These are phyloP conservation scores for Penicillium goetzii DNA, from an alignment of 495 filamentous ascomycete species.

Conservation along the genomic window DNA sequence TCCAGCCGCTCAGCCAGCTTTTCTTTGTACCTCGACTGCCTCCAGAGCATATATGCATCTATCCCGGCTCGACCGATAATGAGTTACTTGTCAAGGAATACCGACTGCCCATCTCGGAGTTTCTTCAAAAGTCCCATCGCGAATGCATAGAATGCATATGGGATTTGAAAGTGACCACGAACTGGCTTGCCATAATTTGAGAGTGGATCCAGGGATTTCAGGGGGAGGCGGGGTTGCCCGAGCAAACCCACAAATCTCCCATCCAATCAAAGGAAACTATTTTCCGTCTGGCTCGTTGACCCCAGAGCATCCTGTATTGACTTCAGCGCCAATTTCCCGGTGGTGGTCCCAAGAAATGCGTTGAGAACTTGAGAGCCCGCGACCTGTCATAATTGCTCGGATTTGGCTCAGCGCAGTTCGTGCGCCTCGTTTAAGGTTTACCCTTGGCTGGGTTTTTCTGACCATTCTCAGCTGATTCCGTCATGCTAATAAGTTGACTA, in stretches of 20 bases:
- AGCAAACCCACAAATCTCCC: not conserved
- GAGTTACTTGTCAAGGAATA: not conserved
- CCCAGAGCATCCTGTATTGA: not conserved
- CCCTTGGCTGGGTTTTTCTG: slow-evolving; percentile 2
- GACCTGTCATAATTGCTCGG: not conserved
- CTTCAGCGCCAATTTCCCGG: slow-evolving; percentile 3
- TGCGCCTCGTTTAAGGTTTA: slow-evolving; percentile 1
- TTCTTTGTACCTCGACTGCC: not conserved
- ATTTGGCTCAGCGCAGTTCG: not conserved
- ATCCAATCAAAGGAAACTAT: not conserved
- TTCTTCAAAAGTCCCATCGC: not conserved
- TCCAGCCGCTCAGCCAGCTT: not conserved
- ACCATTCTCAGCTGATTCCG: not conserved
- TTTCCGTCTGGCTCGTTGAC: not conserved
- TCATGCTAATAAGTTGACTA: not conserved
- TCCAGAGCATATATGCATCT: not conserved
- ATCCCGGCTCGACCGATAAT: not conserved
- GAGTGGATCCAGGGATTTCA: not conserved
- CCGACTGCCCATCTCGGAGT: not conserved
- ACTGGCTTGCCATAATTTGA: not conserved
- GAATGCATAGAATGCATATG: not conserved
- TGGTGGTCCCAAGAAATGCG: not conserved
- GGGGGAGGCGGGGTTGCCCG: not conserved
- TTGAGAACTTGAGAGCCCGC: not conserved
- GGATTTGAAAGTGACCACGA: not conserved